phyloP scores from a whole-genome alignment of 345 rosid species.

The Dipteronia dyeriana region DNA sequence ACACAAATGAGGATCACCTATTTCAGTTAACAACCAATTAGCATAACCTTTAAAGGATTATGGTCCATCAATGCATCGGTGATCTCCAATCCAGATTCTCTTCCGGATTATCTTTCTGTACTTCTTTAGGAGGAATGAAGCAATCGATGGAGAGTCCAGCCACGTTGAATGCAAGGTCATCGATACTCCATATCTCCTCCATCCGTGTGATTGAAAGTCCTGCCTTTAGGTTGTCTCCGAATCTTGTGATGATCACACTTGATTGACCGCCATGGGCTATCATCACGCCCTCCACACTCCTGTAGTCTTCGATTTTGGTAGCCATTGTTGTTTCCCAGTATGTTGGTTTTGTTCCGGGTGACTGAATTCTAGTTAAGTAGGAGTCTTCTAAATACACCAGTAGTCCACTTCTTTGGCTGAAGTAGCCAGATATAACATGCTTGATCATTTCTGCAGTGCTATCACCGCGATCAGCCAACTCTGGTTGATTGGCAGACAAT shows the following conservation, averaged over 20 bases:
- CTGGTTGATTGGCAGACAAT: conserved; percentile 72
- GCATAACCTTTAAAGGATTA: neutral
- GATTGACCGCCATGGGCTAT: conserved; percentile 88
- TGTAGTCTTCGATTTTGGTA: conserved; percentile 71
- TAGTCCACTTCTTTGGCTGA: conserved; percentile 90
- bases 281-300: conserved; percentile 70
- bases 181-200: conserved; percentile 86
- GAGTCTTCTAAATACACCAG: conserved; percentile 70
- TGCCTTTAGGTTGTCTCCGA: conserved; percentile 75
- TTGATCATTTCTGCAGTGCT: conserved; percentile 92
- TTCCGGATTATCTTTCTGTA: conserved; percentile 40
- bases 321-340: conserved; percentile 97
- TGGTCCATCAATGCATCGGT: conserved; percentile 21
- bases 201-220: conserved; percentile 73
- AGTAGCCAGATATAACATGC: conserved; percentile 82
- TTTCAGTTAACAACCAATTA: neutral
- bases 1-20: no score
- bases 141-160: conserved; percentile 77
- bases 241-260: conserved; percentile 69
- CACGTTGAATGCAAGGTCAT: conserved; percentile 85
- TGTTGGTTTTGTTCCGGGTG: conserved; percentile 71
- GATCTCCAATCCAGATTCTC: conserved; percentile 44
- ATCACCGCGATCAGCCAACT: conserved; percentile 73
- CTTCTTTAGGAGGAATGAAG: conserved; percentile 86
- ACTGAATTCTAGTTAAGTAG: conserved; percentile 73